phyloP scores from a whole-genome alignment of 805 yeast species.

The Sugiyamaella floridensis region DNA sequence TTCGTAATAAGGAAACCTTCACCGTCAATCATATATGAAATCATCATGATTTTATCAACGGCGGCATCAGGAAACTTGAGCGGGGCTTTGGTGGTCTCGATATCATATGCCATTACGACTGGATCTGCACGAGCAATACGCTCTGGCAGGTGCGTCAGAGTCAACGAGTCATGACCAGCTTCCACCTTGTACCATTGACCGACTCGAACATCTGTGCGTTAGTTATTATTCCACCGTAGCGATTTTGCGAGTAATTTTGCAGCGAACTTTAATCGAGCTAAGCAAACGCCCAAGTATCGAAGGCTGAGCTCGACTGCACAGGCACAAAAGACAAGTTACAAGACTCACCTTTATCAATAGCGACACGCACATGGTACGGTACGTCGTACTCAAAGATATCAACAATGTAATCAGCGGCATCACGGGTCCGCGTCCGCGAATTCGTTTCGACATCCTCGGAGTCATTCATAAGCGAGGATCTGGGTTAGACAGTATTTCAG shows the following conservation, averaged over 20 bases:
- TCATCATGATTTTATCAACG: conserved; percentile 95
- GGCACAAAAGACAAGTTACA: background rate
- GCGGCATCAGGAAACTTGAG: conserved; percentile 90
- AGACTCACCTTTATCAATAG: conserved; percentile 60
- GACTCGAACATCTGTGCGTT: conserved; percentile 52
- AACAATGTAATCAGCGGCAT: conserved; percentile 55
- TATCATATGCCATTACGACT: conserved; percentile 92
- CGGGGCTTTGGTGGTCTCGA: conserved; percentile 95
- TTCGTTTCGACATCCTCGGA: conserved; percentile 6
- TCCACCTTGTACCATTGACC: conserved; percentile 93
- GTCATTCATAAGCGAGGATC: conserved; percentile 7
- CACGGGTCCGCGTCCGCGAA: conserved; percentile 25
- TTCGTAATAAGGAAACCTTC: conserved; percentile 92
- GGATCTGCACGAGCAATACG: conserved; percentile 96
- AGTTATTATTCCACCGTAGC: background rate
- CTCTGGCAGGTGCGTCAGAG: conserved; percentile 54
- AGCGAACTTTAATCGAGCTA: too few species aligned
- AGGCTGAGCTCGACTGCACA: background rate
- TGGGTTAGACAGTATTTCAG: background rate
- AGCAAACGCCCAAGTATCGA: background rate
- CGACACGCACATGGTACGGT: conserved; percentile 91
- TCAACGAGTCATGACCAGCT: conserved; percentile 50
- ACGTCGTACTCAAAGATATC: conserved; percentile 93
- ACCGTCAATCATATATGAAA: conserved; percentile 98
- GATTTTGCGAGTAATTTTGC: too few species aligned